phyloP scores from a whole-genome alignment of 2,329 filamentous ascomycete species.

The Ciborinia camelliae region DNA sequence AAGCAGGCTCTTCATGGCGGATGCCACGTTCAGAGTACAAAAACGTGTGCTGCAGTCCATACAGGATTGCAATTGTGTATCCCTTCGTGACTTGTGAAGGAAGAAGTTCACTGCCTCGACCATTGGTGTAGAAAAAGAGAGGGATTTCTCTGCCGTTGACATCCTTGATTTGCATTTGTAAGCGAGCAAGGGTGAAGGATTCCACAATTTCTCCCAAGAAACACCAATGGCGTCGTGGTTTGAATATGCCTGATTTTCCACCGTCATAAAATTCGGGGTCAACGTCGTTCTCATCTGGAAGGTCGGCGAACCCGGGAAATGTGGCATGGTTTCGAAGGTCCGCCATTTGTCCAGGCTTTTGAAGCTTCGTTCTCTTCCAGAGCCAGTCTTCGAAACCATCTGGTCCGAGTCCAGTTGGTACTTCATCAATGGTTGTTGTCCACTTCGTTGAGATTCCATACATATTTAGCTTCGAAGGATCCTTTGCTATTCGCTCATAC shows the following conservation, averaged over 20 bases:
- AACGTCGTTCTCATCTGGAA: too few species aligned
- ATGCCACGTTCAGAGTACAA: too few species aligned
- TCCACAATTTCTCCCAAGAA: conserved; percentile 32
- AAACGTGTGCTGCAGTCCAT: too few species aligned
- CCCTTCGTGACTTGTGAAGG: too few species aligned
- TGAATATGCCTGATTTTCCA: too few species aligned
- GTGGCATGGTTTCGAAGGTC: conserved; percentile 25
- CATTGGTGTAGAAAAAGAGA: too few species aligned
- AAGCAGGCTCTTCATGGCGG: conserved; percentile 24
- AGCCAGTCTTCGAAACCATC: conserved; percentile 29
- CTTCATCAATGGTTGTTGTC: conserved; percentile 25
- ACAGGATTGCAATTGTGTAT: conserved; percentile 28
- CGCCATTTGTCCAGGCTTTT: conserved; percentile 16
- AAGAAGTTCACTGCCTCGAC: too few species aligned
- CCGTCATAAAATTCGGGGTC: too few species aligned
- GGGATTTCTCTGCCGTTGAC: conserved; percentile 30
- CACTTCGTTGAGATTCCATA: conserved; percentile 23
- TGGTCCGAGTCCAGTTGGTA: conserved; percentile 22
- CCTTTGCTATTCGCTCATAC: too few species aligned
- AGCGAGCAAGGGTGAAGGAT: too few species aligned
- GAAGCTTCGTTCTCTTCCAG: conserved; percentile 26
- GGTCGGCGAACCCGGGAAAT: too few species aligned
- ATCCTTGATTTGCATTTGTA: too few species aligned
- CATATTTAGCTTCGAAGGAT: conserved; percentile 24
- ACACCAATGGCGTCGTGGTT: conserved; percentile 28